These are phyloP conservation scores for Durotheca rogersii DNA, from an alignment of 495 filamentous ascomycete genomes.

Conservation along the genomic window DNA sequence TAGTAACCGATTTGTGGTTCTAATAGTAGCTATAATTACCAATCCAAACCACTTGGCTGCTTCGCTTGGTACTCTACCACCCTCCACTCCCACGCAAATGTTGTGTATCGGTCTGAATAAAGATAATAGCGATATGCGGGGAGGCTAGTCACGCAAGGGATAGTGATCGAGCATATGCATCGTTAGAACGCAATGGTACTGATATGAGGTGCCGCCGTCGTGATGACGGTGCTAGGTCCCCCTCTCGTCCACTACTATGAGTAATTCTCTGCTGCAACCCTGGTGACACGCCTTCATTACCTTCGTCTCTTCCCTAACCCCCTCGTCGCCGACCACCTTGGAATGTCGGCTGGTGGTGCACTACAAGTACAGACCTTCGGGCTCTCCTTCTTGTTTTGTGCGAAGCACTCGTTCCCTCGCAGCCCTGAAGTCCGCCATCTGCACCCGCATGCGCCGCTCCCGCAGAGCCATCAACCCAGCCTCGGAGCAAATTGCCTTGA, in stretches of 20 bases:
- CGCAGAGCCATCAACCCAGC: slow-evolving; percentile 92
- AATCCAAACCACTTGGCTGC: background rate
- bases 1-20: no score
- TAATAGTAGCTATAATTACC: no score
- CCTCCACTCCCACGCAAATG: background rate
- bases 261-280: slow-evolving; percentile 13
- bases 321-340: slow-evolving; percentile 1
- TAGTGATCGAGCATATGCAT: background rate
- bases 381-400: slow-evolving; percentile 98
- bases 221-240: background rate
- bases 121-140: background rate
- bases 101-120: background rate
- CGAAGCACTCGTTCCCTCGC: slow-evolving; percentile 94
- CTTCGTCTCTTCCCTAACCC: background rate
- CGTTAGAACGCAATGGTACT: background rate
- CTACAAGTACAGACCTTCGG: slow-evolving; percentile 98
- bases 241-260: slow-evolving; percentile 7
- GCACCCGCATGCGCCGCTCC: slow-evolving; percentile 95
- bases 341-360: slow-evolving; percentile 23
- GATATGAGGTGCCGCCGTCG: background rate
- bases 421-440: slow-evolving; percentile 96
- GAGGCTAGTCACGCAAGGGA: background rate
- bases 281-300: background rate
- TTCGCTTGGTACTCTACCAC: background rate
- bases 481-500: slow-evolving; percentile 98